Evolutionary conservation across 176 grass and related monocot species (phyloP).

Genomic region (Echinochloa phyllopogon): DNA sequence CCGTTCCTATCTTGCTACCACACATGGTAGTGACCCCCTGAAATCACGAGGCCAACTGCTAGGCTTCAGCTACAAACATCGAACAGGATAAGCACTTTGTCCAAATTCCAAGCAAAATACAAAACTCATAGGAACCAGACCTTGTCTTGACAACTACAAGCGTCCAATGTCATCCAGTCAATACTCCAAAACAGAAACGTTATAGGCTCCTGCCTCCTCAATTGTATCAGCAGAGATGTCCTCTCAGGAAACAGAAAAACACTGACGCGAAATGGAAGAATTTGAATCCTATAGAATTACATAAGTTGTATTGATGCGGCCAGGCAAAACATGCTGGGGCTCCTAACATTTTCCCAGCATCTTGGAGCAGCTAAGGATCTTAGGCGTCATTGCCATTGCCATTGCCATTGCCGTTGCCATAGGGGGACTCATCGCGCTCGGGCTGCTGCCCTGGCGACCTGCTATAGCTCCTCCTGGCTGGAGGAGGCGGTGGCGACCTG

Average conservation of each 20-base stretch:
- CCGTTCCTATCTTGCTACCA: neutral
- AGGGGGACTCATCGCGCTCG: slow-evolving; percentile 73
- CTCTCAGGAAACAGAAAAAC: slow-evolving; percentile 7
- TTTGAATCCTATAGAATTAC: slow-evolving; percentile 37
- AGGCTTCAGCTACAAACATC: neutral
- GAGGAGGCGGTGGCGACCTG: slow-evolving; percentile 26
- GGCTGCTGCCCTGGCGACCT: slow-evolving; percentile 59
- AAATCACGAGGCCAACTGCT: neutral
- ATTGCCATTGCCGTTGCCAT: slow-evolving; percentile 66
- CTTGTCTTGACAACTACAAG: slow-evolving; percentile 35
- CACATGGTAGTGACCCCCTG: neutral
- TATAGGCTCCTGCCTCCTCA: slow-evolving; percentile 44
- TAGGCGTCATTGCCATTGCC: slow-evolving; percentile 62
- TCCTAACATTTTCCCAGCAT: slow-evolving; percentile 17
- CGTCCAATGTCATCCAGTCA: slow-evolving; percentile 26
- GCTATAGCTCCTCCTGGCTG: slow-evolving; percentile 36
- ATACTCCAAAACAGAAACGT: slow-evolving; percentile 29
- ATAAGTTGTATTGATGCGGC: slow-evolving; percentile 19
- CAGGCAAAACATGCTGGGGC: slow-evolving; percentile 12
- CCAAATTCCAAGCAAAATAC: slow-evolving; percentile 29
- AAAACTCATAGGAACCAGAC: slow-evolving; percentile 8
- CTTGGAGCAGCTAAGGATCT: slow-evolving; percentile 19
- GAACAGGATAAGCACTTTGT: neutral
- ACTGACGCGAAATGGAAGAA: slow-evolving; percentile 22
- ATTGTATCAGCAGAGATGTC: slow-evolving; percentile 56